These are phyloP conservation scores for Hibiscus mutabilis DNA, from an alignment of 345 rosid genomes.

Conservation along the genomic window DNA sequence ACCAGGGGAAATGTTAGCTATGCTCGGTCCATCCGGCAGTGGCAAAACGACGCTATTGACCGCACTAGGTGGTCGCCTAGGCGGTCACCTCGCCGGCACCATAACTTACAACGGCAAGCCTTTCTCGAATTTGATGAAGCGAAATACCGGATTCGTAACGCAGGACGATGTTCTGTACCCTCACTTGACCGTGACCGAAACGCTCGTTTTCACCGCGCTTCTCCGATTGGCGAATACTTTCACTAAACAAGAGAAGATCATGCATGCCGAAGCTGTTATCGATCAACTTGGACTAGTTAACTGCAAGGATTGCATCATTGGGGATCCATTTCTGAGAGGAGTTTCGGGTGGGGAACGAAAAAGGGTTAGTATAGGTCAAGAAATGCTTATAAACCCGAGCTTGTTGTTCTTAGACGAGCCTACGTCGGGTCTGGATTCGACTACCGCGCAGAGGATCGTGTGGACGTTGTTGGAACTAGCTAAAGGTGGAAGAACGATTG, in stretches of 20 bases:
- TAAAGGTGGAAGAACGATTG: constrained; percentile 38
- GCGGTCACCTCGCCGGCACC: constrained; percentile 23
- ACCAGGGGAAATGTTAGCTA: constrained; percentile 47
- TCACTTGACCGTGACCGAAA: constrained; percentile 49
- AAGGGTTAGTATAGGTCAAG: constrained; percentile 52
- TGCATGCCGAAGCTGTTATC: constrained; percentile 41
- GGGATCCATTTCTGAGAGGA: constrained; percentile 34
- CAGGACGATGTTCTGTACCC: constrained; percentile 44
- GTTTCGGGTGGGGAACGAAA: constrained; percentile 58
- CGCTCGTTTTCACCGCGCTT: constrained; percentile 49
- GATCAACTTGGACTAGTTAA: constrained; percentile 34
- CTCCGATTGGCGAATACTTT: constrained; percentile 33
- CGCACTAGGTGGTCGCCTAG: constrained; percentile 44
- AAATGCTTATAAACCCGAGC: constrained; percentile 51
- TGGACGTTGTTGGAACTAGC: constrained; percentile 34
- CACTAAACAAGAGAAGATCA: constrained; percentile 29
- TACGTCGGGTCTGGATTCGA: constrained; percentile 53
- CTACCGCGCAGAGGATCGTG: constrained; percentile 50
- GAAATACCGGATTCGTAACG: constrained; percentile 46
- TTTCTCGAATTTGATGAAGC: constrained; percentile 31
- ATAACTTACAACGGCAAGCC: constrained; percentile 38
- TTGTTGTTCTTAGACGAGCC: constrained; percentile 51
- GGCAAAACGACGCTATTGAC: constrained; percentile 53
- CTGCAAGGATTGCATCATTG: constrained; percentile 40
- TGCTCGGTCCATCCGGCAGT: constrained; percentile 58